Evolutionary conservation across 129 eudicot genomes (phyloP).

Genomic region (Ambrosia trifida): DNA sequence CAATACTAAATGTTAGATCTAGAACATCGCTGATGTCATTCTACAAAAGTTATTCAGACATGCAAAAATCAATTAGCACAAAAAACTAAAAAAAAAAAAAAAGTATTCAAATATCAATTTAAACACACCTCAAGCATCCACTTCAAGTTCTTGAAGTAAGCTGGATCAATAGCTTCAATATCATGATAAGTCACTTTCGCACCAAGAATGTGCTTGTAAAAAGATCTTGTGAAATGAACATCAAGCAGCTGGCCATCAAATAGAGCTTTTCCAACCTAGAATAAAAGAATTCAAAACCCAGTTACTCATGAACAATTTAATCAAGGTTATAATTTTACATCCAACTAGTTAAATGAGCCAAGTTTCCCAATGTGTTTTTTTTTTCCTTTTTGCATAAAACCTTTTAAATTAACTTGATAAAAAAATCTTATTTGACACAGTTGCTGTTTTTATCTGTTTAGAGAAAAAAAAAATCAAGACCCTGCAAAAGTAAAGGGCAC

Average conservation of each 20-base stretch:
- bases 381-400: neutral
- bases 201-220: slow-evolving; percentile 97
- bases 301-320: neutral
- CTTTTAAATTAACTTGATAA: neutral
- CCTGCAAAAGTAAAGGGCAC: slow-evolving; percentile 29
- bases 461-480: neutral
- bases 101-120: neutral
- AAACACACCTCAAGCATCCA: slow-evolving; percentile 95
- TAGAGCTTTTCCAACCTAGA: slow-evolving; percentile 93
- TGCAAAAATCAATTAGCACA: slow-evolving; percentile 12
- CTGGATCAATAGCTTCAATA: slow-evolving; percentile 98
- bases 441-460: neutral
- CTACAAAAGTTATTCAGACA: slow-evolving; percentile 44
- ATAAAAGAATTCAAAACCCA: neutral
- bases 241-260: slow-evolving; percentile 96
- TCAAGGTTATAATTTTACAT: neutral
- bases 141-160: slow-evolving; percentile 90
- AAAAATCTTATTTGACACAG: neutral
- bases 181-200: slow-evolving; percentile 98
- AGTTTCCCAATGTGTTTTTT: neutral
- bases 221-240: slow-evolving; percentile 96
- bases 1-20: slow-evolving; percentile 94
- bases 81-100: neutral
- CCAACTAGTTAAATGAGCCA: neutral
- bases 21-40: slow-evolving; percentile 88